Evolutionary conservation across 495 filamentous ascomycete genomes (phyloP).

Genomic region (Astrocystis sublimbata): DNA sequence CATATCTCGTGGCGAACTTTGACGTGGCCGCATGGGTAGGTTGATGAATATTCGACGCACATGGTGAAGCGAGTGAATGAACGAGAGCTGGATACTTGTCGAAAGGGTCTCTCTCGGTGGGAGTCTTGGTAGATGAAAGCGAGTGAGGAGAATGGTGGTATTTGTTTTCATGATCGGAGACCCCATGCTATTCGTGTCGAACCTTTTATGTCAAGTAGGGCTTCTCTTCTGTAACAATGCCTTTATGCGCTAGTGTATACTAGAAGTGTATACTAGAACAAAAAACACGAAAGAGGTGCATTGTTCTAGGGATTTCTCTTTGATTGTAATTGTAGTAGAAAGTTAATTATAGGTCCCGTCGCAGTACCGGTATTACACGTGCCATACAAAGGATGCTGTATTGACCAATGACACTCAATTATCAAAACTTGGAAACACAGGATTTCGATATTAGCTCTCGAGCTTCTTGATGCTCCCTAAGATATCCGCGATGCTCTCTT

Average conservation of each 20-base stretch:
- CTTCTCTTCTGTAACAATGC: not conserved
- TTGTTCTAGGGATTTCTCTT: slow-evolving; percentile 3
- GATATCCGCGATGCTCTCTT: slow-evolving; percentile 36
- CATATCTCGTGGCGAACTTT: not conserved
- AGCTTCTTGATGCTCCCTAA: slow-evolving; percentile 4
- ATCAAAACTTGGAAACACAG: not conserved
- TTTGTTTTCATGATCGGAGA: not conserved
- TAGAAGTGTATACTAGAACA: not conserved
- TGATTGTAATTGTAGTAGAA: not conserved
- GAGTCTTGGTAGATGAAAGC: not conserved
- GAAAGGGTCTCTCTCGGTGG: not conserved
- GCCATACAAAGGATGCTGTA: not conserved
- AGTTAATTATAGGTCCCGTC: not conserved
- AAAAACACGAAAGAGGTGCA: not conserved
- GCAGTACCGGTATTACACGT: not conserved
- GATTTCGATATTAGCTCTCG: not conserved
- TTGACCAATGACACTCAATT: not conserved
- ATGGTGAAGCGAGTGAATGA: not conserved
- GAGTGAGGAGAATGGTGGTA: not conserved
- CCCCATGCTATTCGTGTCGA: not conserved
- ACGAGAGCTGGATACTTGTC: not conserved
- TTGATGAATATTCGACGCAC: not conserved
- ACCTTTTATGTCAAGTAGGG: not conserved
- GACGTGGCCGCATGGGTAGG: slow-evolving; percentile 6
- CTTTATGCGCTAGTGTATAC: not conserved